phyloP scores from a whole-genome alignment of 2,329 filamentous ascomycete genomes.

The Aspergillus fischeri region DNA sequence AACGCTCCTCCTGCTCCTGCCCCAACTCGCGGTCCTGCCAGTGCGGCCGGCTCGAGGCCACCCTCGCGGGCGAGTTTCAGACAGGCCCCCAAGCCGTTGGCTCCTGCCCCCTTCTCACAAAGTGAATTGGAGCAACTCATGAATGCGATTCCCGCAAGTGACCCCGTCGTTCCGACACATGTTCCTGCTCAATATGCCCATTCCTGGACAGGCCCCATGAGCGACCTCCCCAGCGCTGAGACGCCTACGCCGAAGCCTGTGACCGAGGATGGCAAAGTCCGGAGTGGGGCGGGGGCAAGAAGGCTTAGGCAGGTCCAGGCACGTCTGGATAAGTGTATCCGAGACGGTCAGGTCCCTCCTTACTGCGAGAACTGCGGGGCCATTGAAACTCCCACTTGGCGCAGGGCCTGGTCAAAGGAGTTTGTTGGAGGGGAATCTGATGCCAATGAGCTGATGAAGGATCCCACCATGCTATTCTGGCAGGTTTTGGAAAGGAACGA shows the following conservation, averaged over 20 bases:
- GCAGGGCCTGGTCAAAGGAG: slow-evolving; percentile 82
- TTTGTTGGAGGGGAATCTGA: slow-evolving; percentile 65
- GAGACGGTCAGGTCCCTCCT: slow-evolving; percentile 77
- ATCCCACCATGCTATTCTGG: slow-evolving; percentile 70
- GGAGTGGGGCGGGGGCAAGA: slow-evolving; percentile 54
- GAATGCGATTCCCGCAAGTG: slow-evolving; percentile 45
- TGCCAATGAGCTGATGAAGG: slow-evolving; percentile 67
- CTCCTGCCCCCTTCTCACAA: slow-evolving; percentile 35
- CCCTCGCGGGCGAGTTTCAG: slow-evolving; percentile 35
- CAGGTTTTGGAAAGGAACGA: slow-evolving; percentile 62
- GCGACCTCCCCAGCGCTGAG: slow-evolving; percentile 42
- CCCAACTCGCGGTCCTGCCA: slow-evolving; percentile 25
- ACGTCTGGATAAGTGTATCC: slow-evolving; percentile 56
- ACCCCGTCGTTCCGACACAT: slow-evolving; percentile 39
- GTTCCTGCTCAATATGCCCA: slow-evolving; percentile 38
- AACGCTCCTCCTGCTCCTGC: slow-evolving; percentile 15
- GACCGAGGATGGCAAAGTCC: slow-evolving; percentile 32
- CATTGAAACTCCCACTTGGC: slow-evolving; percentile 95
- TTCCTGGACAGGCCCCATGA: slow-evolving; percentile 43
- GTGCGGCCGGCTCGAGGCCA: slow-evolving; percentile 31
- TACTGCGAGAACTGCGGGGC: slow-evolving; percentile 92
- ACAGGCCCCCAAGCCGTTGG: slow-evolving; percentile 33
- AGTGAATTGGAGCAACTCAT: slow-evolving; percentile 31
- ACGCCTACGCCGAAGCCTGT: slow-evolving; percentile 27
- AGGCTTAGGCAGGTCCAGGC: slow-evolving; percentile 62